These are phyloP conservation scores for Aspergillus eucalypticola DNA, from an alignment of 2,329 filamentous ascomycete species.

Conservation along the genomic window DNA sequence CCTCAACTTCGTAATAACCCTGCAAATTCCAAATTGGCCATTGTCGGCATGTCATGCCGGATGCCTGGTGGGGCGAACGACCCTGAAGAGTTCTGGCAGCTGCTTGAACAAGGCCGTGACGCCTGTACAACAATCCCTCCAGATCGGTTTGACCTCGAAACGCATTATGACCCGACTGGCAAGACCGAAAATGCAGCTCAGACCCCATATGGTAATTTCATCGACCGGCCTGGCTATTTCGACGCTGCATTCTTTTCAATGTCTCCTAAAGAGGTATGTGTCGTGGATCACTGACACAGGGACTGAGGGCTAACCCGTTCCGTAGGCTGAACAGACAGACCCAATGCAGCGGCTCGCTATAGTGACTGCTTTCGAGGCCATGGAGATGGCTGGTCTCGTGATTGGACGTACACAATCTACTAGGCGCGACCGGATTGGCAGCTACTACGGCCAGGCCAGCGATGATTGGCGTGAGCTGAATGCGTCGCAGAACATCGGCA, in stretches of 20 bases:
- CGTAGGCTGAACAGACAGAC: conserved; percentile 67
- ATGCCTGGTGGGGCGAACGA: conserved; percentile 66
- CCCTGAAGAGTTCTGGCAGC: conserved; percentile 67
- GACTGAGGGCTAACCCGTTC: too few species aligned
- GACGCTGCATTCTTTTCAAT: conserved; percentile 72
- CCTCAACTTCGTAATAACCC: too few species aligned
- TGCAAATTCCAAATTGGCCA: conserved; percentile 50
- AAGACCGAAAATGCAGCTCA: conserved; percentile 71
- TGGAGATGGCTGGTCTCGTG: conserved; percentile 24
- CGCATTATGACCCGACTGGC: conserved; percentile 67
- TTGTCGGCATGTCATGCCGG: conserved; percentile 75
- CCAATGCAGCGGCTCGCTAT: conserved; percentile 53
- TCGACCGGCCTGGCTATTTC: conserved; percentile 69
- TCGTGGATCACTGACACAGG: too few species aligned
- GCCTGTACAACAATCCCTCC: conserved; percentile 65
- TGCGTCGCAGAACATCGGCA: conserved; percentile 67
- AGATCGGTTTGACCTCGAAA: conserved; percentile 67
- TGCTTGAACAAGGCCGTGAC: conserved; percentile 68
- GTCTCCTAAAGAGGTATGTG: conserved; percentile 65
- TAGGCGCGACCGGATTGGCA: conserved; percentile 63
- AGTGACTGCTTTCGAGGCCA: conserved; percentile 72
- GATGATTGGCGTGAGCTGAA: conserved; percentile 70
- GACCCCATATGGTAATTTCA: conserved; percentile 70
- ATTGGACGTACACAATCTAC: conserved; percentile 66
- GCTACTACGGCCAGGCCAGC: conserved; percentile 71